A percentile compares a stretch with the other conserved stretches of the same genome.
These are phyloP conservation scores for Plenodomus biglobosus DNA, from an alignment of 2,329 filamentous ascomycete species.

Conservation along the genomic window DNA sequence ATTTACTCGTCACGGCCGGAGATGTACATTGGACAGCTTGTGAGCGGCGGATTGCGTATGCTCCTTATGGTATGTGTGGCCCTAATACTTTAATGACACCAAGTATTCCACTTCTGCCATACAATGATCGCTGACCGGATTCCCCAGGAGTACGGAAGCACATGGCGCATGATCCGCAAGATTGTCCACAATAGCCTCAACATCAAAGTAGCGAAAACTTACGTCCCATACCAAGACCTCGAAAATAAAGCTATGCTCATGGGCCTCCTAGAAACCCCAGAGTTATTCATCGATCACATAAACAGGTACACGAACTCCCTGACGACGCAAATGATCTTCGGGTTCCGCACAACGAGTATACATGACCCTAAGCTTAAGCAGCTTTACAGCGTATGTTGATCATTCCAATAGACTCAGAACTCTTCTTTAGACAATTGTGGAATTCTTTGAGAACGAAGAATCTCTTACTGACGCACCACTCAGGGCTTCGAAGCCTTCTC, in stretches of 20 bases:
- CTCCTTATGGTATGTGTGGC: conserved; percentile 12
- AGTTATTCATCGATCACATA: conserved; percentile 49
- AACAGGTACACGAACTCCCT: conserved; percentile 54
- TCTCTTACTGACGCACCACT: no score
- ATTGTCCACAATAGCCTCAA: conserved; percentile 24
- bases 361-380: conserved; percentile 20
- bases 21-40: conserved; percentile 16
- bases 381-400: conserved; percentile 10
- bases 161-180: conserved; percentile 22
- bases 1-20: conserved; percentile 55
- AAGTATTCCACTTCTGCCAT: no score
- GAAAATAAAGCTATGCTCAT: conserved; percentile 59
- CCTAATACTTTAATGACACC: neutral
- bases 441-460: no score
- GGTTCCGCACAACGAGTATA: conserved; percentile 36
- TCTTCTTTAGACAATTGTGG: no score
- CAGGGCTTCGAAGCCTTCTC: conserved; percentile 48
- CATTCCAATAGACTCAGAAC: no score
- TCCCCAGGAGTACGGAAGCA: conserved; percentile 15
- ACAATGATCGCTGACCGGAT: no score
- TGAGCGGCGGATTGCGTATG: conserved; percentile 13
- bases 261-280: conserved; percentile 51
- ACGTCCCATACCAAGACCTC: conserved; percentile 57
- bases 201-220: conserved; percentile 19
- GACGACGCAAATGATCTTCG: conserved; percentile 55